Conservation (phyloP, 257 asterid genomes). For the Solanum medicagineum region DNA sequence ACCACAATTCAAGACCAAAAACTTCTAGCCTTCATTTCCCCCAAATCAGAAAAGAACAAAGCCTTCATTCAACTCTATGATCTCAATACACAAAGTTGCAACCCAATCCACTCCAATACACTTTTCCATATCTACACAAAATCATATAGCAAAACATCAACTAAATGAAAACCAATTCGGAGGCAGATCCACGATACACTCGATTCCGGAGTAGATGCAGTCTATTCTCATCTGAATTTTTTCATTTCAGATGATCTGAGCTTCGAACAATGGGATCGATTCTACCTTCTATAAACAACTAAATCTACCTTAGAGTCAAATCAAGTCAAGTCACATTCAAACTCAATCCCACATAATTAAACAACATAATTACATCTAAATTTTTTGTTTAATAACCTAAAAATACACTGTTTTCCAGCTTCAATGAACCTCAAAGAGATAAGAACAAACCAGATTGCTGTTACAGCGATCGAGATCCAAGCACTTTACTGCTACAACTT, state of each 20-base stretch:
- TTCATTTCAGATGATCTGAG: not conserved
- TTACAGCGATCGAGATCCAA: conserved; percentile 99
- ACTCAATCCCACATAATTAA: not conserved
- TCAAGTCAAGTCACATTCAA: not conserved
- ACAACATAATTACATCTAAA: not conserved
- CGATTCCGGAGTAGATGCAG: not conserved
- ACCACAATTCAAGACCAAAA: not conserved
- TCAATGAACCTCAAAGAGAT: not conserved
- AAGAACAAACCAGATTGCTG: conserved; percentile 72
- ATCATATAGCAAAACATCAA: not conserved
- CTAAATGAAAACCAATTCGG: not conserved
- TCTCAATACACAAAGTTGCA: not conserved
- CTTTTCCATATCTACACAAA: not conserved
- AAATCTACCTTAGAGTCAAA: not conserved
- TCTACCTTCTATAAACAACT: not conserved
- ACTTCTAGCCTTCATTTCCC: not conserved
- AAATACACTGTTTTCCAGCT: not conserved
- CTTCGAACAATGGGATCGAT: not conserved
- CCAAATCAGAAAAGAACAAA: not conserved
- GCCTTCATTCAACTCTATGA: not conserved
- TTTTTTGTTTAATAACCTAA: not conserved
- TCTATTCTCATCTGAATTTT: not conserved
- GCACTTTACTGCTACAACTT: conserved; percentile 85
- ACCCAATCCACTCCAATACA: not conserved
- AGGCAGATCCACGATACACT: not conserved